A percentile compares a stretch with the other conserved stretches of the same genome.
These are phyloP conservation scores for Oidiodendron maius DNA, from an alignment of 495 filamentous ascomycete genomes.

Conservation along the genomic window DNA sequence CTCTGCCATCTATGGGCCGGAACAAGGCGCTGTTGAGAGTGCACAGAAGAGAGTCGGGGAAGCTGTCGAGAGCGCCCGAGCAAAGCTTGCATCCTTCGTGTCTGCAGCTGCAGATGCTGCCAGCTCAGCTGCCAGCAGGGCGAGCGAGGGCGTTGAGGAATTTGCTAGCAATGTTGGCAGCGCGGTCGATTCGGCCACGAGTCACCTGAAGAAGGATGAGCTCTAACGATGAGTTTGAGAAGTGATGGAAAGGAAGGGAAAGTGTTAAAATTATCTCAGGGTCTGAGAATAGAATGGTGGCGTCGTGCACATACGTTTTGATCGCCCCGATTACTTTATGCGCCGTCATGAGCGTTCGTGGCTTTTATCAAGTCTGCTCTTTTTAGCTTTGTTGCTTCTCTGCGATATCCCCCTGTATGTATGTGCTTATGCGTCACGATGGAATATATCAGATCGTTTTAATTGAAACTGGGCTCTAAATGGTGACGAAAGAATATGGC, in stretches of 20 bases:
- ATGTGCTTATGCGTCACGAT: neutral
- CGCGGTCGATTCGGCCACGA: constrained; percentile 12
- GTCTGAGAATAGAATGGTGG: too few relatives aligned
- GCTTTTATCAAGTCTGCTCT: too few relatives aligned
- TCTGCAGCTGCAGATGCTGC: constrained; percentile 18
- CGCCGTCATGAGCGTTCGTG: too few relatives aligned
- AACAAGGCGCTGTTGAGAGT: constrained; percentile 26
- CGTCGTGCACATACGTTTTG: too few relatives aligned
- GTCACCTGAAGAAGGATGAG: constrained; percentile 16
- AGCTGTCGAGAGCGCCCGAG: constrained; percentile 19
- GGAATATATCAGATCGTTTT: neutral
- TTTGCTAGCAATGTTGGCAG: constrained; percentile 22
- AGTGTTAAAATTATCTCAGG: neutral
- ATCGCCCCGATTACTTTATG: too few relatives aligned
- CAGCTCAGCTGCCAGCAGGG: constrained; percentile 11
- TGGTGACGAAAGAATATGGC: too few relatives aligned
- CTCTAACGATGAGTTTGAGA: too few relatives aligned
- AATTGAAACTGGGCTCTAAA: too few relatives aligned
- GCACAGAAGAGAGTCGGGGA: constrained; percentile 18
- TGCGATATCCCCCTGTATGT: constrained; percentile 1
- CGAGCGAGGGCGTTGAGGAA: constrained; percentile 23
- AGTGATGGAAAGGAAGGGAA: neutral
- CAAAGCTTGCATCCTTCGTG: constrained; percentile 19
- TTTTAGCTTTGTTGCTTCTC: neutral
- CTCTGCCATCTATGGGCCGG: constrained; percentile 13